A percentile compares a stretch with the other conserved stretches of the same genome.
phyloP scores from a whole-genome alignment of 805 yeast species.

The Yarrowia hollandica region DNA sequence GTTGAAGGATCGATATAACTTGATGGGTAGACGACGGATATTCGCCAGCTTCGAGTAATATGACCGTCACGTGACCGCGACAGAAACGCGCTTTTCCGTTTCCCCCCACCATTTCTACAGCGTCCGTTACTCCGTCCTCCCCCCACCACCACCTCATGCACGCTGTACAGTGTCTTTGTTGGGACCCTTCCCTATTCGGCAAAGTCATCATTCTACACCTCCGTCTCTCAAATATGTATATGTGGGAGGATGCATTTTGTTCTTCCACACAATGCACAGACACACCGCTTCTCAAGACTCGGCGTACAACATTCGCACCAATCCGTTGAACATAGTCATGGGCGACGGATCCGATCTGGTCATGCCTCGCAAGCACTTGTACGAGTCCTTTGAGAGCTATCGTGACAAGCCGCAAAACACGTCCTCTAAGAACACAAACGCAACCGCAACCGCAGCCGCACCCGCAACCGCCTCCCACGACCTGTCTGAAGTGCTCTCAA shows the following conservation, averaged over 20 bases:
- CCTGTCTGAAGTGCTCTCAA: not conserved
- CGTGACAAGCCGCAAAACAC: no score
- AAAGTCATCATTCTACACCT: slow-evolving; percentile 10
- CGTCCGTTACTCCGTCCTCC: not conserved
- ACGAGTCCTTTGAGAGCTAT: slow-evolving; percentile 8
- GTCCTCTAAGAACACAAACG: not conserved
- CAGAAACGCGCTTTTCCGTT: not conserved
- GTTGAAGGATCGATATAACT: no score
- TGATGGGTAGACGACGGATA: no score
- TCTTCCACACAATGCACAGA: slow-evolving; percentile 33
- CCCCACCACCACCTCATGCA: no score
- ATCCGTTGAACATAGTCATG: slow-evolving; percentile 42
- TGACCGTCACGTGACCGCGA: no score
- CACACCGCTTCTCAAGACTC: slow-evolving; percentile 36
- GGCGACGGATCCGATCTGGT: slow-evolving; percentile 42
- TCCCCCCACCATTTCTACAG: not conserved
- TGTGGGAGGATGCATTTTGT: not conserved
- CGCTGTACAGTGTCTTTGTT: slow-evolving; percentile 25
- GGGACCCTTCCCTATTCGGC: not conserved
- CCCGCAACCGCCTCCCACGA: no score
- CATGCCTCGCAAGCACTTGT: slow-evolving; percentile 26
- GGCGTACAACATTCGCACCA: slow-evolving; percentile 37
- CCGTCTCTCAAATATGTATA: not conserved
- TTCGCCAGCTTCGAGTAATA: no score
- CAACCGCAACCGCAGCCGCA: no score